Percentiles rank a stretch among this genome's conserved stretches.
Conservation (phyloP, 805 yeast genomes). For the Myxozyma geophila region DNA sequence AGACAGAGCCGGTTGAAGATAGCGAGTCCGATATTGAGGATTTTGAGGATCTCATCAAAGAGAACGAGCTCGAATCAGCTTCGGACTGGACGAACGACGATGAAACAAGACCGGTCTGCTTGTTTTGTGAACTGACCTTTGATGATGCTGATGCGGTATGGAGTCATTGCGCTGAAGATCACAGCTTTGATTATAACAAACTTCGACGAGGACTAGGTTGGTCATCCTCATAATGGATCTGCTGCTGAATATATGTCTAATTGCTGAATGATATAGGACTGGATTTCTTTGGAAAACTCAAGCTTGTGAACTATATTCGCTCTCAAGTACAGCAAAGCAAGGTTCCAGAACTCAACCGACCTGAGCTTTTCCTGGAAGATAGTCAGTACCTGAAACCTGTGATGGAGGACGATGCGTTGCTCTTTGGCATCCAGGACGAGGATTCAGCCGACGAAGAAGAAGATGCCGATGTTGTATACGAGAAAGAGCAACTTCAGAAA, state of each 20-base stretch:
- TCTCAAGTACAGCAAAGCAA: slow-evolving; percentile 28
- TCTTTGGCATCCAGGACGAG: slow-evolving; percentile 39
- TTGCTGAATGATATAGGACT: slow-evolving; percentile 16
- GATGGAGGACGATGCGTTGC: slow-evolving; percentile 39
- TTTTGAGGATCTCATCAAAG: slow-evolving; percentile 36
- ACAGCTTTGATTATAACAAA: slow-evolving; percentile 37
- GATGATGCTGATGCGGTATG: slow-evolving; percentile 36
- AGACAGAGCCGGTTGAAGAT: background rate
- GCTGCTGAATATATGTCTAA: background rate
- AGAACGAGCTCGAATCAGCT: slow-evolving; percentile 40
- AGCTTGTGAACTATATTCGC: slow-evolving; percentile 41
- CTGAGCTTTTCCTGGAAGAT: slow-evolving; percentile 33
- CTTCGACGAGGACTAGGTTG: slow-evolving; percentile 27
- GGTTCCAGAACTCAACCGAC: slow-evolving; percentile 25
- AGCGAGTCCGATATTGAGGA: slow-evolving; percentile 31
- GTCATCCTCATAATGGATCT: background rate
- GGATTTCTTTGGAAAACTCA: slow-evolving; percentile 41
- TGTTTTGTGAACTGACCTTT: slow-evolving; percentile 34
- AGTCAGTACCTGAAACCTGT: slow-evolving; percentile 40
- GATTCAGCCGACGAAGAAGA: slow-evolving; percentile 37
- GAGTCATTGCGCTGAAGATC: slow-evolving; percentile 34
- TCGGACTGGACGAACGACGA: slow-evolving; percentile 40
- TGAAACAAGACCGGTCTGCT: slow-evolving; percentile 35
- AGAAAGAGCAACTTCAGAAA: slow-evolving; percentile 39
- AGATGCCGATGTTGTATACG: slow-evolving; percentile 27